phyloP scores from a whole-genome alignment of 2,329 filamentous ascomycete species.

The Cladosporium austrohemisphaericum region DNA sequence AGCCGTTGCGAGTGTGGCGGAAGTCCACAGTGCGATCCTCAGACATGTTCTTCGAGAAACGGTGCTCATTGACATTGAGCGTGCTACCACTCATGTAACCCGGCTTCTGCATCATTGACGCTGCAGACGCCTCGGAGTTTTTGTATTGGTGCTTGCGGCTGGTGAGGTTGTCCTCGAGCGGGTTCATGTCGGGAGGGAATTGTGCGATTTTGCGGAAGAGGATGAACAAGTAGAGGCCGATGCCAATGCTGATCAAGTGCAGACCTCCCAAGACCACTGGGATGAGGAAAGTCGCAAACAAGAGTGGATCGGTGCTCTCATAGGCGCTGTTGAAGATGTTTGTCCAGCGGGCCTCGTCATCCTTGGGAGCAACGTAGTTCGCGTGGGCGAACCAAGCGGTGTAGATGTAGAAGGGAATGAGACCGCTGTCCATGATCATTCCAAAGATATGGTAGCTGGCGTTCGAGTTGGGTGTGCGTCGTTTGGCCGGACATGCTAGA shows the following conservation, averaged over 20 bases:
- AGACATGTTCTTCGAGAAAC: constrained; percentile 38
- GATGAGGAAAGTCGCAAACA: constrained; percentile 62
- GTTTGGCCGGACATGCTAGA: constrained; percentile 64
- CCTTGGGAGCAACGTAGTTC: constrained; percentile 48
- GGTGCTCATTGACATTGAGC: constrained; percentile 36
- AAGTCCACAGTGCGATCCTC: constrained; percentile 64
- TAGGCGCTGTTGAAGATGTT: constrained; percentile 60
- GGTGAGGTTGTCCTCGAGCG: constrained; percentile 80
- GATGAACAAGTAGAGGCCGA: constrained; percentile 71
- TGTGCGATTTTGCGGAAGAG: constrained; percentile 77
- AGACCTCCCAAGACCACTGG: constrained; percentile 62
- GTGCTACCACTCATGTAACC: constrained; percentile 48
- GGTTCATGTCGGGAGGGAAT: constrained; percentile 93
- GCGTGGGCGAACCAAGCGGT: constrained; percentile 52
- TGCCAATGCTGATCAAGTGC: constrained; percentile 64
- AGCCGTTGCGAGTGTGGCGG: constrained; percentile 68
- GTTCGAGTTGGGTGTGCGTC: constrained; percentile 72
- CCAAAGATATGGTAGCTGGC: constrained; percentile 89
- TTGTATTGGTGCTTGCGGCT: constrained; percentile 75
- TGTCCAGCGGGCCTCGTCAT: constrained; percentile 56
- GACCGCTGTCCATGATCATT: constrained; percentile 64
- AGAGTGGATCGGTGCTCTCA: constrained; percentile 57
- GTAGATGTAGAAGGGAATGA: constrained; percentile 62
- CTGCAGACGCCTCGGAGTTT: constrained; percentile 51
- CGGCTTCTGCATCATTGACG: constrained; percentile 55